Evolutionary conservation across 1,139 yeast genomes (phyloP).

Genomic region (Saccharomyces hybrid): DNA sequence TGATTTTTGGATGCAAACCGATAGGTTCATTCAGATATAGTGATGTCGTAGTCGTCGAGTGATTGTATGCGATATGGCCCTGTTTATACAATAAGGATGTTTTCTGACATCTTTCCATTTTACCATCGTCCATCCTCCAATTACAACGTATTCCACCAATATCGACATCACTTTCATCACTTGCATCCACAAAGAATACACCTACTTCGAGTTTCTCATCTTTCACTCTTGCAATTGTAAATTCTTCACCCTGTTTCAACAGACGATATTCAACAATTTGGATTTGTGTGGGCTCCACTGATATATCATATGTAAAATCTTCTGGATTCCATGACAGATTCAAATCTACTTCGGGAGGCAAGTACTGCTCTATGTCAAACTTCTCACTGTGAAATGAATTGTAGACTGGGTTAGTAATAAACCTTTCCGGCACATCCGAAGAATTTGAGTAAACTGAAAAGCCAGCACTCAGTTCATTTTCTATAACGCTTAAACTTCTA

Average conservation of each 20-base stretch:
- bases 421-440: not conserved
- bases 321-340: conserved; percentile 11
- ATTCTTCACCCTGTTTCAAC: conserved; percentile 4
- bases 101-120: conserved; percentile 24
- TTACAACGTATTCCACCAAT: conserved; percentile 27
- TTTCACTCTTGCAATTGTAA: conserved; percentile 6
- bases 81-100: conserved; percentile 24
- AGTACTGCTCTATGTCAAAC: conserved; percentile 7
- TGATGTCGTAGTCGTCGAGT: not conserved
- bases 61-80: conserved; percentile 11
- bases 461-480: conserved; percentile 16
- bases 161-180: conserved; percentile 20
- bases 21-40: conserved; percentile 33
- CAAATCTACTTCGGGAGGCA: conserved; percentile 6
- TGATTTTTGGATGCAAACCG: conserved; percentile 41
- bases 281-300: conserved; percentile 7
- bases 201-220: conserved; percentile 23
- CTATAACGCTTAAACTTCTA: conserved; percentile 6
- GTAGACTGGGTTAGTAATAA: conserved; percentile 12
- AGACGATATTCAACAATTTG: conserved; percentile 19
- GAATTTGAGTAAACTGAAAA: conserved; percentile 16
- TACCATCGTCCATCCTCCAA: conserved; percentile 16
- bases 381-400: conserved; percentile 10
- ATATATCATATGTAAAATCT: conserved; percentile 20
- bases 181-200: conserved; percentile 21